phyloP scores from a whole-genome alignment of 2,329 filamentous ascomycete species.

The Aureobasidium melanogenum region DNA sequence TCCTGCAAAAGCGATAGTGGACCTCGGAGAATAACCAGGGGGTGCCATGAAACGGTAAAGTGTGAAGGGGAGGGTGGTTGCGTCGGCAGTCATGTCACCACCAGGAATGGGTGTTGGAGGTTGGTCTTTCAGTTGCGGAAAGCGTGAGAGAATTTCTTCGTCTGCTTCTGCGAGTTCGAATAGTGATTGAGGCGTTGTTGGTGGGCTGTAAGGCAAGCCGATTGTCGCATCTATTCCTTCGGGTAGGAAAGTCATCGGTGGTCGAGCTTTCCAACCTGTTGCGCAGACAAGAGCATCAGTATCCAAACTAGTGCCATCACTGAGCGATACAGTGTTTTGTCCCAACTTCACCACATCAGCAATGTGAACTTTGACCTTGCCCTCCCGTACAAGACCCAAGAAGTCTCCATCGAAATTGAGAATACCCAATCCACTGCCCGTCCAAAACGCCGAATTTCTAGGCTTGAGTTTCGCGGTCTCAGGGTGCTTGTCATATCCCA shows the following conservation, averaged over 20 bases:
- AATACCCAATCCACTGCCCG: conserved; percentile 49
- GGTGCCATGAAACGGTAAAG: conserved; percentile 39
- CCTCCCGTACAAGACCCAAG: conserved; percentile 46
- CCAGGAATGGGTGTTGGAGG: conserved; percentile 24
- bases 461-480: conserved; percentile 35
- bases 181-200: conserved; percentile 19
- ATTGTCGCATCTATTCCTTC: not conserved
- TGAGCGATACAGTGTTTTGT: conserved; percentile 38
- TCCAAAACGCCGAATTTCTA: conserved; percentile 40
- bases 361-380: conserved; percentile 47
- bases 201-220: not conserved
- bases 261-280: conserved; percentile 48
- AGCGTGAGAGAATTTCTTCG: conserved; percentile 43
- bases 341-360: conserved; percentile 45
- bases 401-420: conserved; percentile 50
- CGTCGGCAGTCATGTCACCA: not conserved
- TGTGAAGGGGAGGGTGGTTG: conserved; percentile 21
- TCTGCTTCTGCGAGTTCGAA: conserved; percentile 35
- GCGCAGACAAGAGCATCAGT: conserved; percentile 46
- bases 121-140: conserved; percentile 45
- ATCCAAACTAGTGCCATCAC: conserved; percentile 34
- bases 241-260: conserved; percentile 30
- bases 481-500: conserved; percentile 35
- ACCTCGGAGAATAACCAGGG: conserved; percentile 19
- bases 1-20: conserved; percentile 34